These are phyloP conservation scores for Bonia amplexicaulis DNA, from an alignment of 176 grass and related monocot species.

Conservation along the genomic window DNA sequence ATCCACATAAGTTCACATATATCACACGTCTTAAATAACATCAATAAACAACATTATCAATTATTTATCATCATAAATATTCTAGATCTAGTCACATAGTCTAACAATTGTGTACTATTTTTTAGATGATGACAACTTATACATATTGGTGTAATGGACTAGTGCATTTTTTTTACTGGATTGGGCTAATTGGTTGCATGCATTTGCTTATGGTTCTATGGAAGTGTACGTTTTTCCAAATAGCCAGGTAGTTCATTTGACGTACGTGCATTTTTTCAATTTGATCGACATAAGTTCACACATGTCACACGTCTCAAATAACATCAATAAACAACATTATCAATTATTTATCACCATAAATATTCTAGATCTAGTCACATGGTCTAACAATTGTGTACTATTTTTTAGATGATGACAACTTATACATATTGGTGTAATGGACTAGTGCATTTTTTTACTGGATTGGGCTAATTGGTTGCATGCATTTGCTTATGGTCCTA, in stretches of 20 bases:
- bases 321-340: too few relatives aligned
- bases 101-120: not conserved
- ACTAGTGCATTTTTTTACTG: not conserved
- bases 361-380: too few relatives aligned
- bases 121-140: not conserved
- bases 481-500: not conserved
- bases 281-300: too few relatives aligned
- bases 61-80: too few relatives aligned
- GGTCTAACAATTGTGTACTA: not conserved
- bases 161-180: not conserved
- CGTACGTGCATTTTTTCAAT: too few relatives aligned
- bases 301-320: rapidly evolving
- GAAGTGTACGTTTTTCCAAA: not conserved
- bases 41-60: too few relatives aligned
- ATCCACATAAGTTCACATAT: too few relatives aligned
- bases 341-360: too few relatives aligned
- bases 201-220: not conserved
- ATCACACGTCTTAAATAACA: rapidly evolving
- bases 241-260: not conserved
- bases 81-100: too few relatives aligned
- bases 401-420: not conserved
- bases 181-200: not conserved
- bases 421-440: not conserved
- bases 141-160: not conserved
- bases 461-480: not conserved